These are phyloP conservation scores for Moringa oleifera DNA, from an alignment of 345 rosid species.

Conservation along the genomic window DNA sequence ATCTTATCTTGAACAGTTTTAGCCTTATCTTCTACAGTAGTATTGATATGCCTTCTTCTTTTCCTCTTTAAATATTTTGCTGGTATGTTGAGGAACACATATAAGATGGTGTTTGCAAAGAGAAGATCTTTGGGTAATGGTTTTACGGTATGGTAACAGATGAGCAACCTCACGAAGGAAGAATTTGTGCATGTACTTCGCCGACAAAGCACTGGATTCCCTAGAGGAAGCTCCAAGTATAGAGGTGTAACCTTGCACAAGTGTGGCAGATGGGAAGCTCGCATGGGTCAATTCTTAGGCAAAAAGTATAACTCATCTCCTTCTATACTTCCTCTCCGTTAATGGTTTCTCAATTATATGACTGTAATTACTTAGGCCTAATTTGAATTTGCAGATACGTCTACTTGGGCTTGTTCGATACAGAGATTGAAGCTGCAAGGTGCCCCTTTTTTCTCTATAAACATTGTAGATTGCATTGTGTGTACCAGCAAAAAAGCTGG, in stretches of 20 bases:
- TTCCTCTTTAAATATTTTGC: conserved; percentile 4
- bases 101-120: too few relatives aligned
- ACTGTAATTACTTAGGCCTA: background rate
- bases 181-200: conserved; percentile 94
- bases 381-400: conserved; percentile 52
- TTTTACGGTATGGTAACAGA: conserved; percentile 36
- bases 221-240: conserved; percentile 93
- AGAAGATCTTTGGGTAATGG: conserved; percentile 4
- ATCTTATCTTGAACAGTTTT: conserved; percentile 33
- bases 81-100: conserved; percentile 1
- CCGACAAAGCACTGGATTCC: conserved; percentile 95
- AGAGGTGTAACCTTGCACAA: conserved; percentile 98
- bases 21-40: conserved; percentile 31
- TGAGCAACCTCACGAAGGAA: conserved; percentile 80
- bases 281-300: conserved; percentile 92
- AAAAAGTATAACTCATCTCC: conserved; percentile 53
- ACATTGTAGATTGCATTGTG: background rate
- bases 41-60: conserved; percentile 2
- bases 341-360: background rate
- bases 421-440: conserved; percentile 96
- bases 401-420: conserved; percentile 87
- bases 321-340: background rate
- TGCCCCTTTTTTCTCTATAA: conserved; percentile 15
- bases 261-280: conserved; percentile 98
- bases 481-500: too few relatives aligned